Percentiles rank a stretch among this genome's conserved stretches.
These are phyloP conservation scores for Grifola frondosa DNA, from an alignment of 1,284 basidiomycete species.

Conservation along the genomic window DNA sequence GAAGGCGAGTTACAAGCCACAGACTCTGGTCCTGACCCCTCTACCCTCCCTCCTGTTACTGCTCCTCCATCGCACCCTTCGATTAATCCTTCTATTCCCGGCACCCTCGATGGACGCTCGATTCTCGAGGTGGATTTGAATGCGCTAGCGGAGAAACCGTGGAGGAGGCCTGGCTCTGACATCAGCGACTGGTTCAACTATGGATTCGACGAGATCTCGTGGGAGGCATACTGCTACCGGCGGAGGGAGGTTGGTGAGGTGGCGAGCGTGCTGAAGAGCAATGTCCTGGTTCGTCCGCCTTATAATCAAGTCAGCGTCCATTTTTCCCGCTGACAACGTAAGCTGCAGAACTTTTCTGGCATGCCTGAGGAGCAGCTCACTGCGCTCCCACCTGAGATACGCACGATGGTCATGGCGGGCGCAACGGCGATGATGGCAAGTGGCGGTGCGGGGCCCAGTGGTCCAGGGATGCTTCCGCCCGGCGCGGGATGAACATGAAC, in stretches of 20 bases:
- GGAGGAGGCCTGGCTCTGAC: constrained; percentile 92
- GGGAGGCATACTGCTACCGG: constrained; percentile 89
- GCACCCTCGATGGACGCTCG: constrained; percentile 74
- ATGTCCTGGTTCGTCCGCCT: constrained; percentile 61
- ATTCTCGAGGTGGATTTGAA: constrained; percentile 89
- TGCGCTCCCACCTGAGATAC: constrained; percentile 71
- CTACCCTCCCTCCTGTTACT: constrained; percentile 57
- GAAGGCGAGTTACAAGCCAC: constrained; percentile 23
- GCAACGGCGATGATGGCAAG: constrained; percentile 73
- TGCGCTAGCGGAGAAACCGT: constrained; percentile 85
- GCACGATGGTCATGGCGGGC: constrained; percentile 80
- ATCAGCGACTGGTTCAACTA: constrained; percentile 99
- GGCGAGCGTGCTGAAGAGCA: constrained; percentile 74
- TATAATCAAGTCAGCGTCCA: too few relatives aligned
- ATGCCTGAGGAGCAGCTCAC: constrained; percentile 80
- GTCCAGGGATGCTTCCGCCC: constrained; percentile 54
- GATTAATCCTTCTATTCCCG: constrained; percentile 69
- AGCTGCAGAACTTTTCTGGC: constrained; percentile 72
- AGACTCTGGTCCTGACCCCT: constrained; percentile 52
- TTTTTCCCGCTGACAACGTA: too few relatives aligned
- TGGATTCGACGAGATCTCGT: constrained; percentile 96
- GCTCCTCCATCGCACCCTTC: constrained; percentile 74
- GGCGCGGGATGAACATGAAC: constrained; percentile 37
- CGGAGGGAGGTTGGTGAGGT: constrained; percentile 80
- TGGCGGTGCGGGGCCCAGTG: constrained; percentile 42